Evolutionary conservation across 192 early-diverging fungal species (phyloP).

Genomic region (Backusella parvicylindrica): DNA sequence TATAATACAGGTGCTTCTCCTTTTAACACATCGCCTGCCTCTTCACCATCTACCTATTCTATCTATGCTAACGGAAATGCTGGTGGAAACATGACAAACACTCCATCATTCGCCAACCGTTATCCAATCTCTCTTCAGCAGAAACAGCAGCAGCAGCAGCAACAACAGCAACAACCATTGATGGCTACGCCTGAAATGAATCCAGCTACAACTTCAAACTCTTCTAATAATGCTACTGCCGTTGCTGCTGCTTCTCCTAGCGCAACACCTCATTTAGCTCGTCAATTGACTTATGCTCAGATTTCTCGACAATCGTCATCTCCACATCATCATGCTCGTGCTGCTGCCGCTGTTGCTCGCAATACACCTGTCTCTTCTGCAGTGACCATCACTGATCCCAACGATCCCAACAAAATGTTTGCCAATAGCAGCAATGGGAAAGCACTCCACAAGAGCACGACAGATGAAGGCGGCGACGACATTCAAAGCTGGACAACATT

Average conservation of each 20-base stretch:
- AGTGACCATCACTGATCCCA: slow-evolving; percentile 53
- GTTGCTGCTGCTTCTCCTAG: background rate
- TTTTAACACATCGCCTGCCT: background rate
- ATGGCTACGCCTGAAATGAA: background rate
- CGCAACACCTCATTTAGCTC: slow-evolving; percentile 64
- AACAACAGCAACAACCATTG: background rate
- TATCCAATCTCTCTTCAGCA: slow-evolving; percentile 1
- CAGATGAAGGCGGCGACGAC: slow-evolving; percentile 1
- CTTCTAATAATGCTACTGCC: background rate
- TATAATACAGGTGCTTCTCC: background rate
- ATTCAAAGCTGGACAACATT: slow-evolving; percentile 77
- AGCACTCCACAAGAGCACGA: background rate
- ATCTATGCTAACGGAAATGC: background rate
- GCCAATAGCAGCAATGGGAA: slow-evolving; percentile 1
- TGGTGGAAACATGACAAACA: background rate
- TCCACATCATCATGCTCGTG: slow-evolving; percentile 87
- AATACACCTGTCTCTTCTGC: slow-evolving; percentile 48
- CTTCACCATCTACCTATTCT: slow-evolving; percentile 6
- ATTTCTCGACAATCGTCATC: slow-evolving; percentile 72
- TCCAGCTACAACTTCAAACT: background rate
- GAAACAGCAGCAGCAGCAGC: slow-evolving; percentile 2
- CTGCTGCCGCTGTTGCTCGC: slow-evolving; percentile 79
- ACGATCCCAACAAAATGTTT: slow-evolving; percentile 47
- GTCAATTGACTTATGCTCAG: slow-evolving; percentile 69
- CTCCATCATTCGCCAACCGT: background rate